Evolutionary conservation across 371 early-diverging fungal genomes (phyloP).

Genomic region (Haplosporangium sp.): DNA sequence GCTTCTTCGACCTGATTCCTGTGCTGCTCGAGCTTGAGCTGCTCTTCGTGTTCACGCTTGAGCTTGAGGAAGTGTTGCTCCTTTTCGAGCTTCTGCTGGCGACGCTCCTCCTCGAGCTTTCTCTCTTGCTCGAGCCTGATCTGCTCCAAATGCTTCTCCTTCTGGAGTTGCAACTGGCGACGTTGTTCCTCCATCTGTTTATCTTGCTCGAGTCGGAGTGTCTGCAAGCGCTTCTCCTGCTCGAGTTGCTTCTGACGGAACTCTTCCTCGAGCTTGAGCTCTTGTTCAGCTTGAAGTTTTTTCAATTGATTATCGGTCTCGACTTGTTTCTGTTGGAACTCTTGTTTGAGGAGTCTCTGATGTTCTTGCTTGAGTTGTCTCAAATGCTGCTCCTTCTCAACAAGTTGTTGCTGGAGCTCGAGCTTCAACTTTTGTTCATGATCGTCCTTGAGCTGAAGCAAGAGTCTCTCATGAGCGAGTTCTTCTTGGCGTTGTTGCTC

Average conservation of each 20-base stretch:
- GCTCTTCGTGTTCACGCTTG: neutral
- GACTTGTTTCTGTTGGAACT: neutral
- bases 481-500: neutral
- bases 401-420: neutral
- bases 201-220: constrained; percentile 1
- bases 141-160: neutral
- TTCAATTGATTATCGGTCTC: neutral
- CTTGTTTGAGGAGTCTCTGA: neutral
- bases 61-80: neutral
- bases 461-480: neutral
- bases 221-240: neutral
- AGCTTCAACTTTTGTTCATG: neutral
- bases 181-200: neutral
- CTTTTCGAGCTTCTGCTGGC: neutral
- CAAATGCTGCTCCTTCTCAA: neutral
- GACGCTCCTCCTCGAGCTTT: neutral
- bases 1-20: neutral
- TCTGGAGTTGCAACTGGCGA: neutral
- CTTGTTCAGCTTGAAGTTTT: neutral
- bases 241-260: neutral
- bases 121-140: neutral
- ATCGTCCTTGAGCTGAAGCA: neutral
- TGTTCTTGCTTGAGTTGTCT: constrained; percentile 1
- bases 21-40: neutral
- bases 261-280: neutral